Base-by-base conservation (phyloP, 2,329 filamentous ascomycete genomes). In the Venturia aucupariae region DNA sequence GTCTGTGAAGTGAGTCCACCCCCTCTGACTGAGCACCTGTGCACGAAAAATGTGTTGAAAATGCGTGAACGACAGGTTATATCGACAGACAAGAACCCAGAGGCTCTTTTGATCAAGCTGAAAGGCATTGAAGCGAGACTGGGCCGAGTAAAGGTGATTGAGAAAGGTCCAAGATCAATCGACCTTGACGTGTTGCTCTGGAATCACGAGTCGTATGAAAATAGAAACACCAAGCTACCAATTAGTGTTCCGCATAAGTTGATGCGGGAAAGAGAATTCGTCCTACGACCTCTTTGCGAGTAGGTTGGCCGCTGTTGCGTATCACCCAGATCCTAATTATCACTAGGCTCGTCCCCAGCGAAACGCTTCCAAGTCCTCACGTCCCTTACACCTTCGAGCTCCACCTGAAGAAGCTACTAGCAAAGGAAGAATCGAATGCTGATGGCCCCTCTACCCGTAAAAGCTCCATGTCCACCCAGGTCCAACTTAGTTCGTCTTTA, bases 141-240 rank as follows among this genome's bases (percentile, higher is more conserved):
- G 72, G 92, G 92, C 0, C 84, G 94, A 64, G 84, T 86, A 67
- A 97, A 97, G 75, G 70, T 90, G 54, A 85, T 97, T 51, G 91
- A 97, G 71, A 99, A 99, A 73, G 94, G 94, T 0, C 94, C 94
- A 1, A 84, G 94, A 35, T 96, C 92, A 72, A 96, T 99, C 67
- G 94, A 99, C 72, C 80, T 99, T 17, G 94, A 99, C 72, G 92
- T 99, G 59, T 78, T 97, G 22, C 80, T 97, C 1, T 97, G 96
- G 72, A 88, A 86, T 61, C 78, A 89, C 64, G 77, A 87, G 66
- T 78, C 76, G 3, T 77, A 96, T 62, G 76, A 85, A 48, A 82
- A 90, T 68, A 84, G 89, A 51, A 85, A 91, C 24, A 84, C 99
- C n/a, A 87, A 61, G n/a, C 51, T 64, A n/a, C 42, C 48, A 55